Base-by-base conservation (phyloP, 1,139 yeast species). In the Suhomyces maxii region DNA sequence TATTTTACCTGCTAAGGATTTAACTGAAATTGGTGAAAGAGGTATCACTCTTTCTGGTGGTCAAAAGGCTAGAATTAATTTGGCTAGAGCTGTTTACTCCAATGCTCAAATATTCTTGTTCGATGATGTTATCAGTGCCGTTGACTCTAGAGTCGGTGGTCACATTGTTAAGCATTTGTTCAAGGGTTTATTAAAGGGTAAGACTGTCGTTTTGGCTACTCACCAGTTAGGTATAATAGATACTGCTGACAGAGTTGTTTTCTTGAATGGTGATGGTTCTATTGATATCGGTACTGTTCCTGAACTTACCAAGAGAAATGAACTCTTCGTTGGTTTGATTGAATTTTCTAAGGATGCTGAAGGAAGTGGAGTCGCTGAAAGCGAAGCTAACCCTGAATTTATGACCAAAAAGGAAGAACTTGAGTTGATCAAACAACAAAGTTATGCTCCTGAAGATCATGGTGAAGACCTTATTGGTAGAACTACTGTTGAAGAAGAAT, bases 21-120 rank as follows among this genome's bases (percentile, higher is more conserved):
- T 58, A 36, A 71, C 76, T 26, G 76, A 71, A 54, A 68, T 71
- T 44, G 76, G 77, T 46, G 77, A 71, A 58, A 61, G 76, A 52
- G 77, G 77, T 52, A 61, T 71, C 35, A 71, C 73, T 1, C 61
- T 71, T 42, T 68, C 74, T 39, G 77, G 77, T 34, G 77, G 77
- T 34, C 77, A 71, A 58, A 70, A 69, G 50, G 76, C 77, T 11
- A 60, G 77, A 54, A 67, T 71, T 39, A 69, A 68, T 50, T 64
- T 71, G 53, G 77, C 77, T 10, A 63, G 77, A 56, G 74, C 76
- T n/a, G 67, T 64, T 39, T 71, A 71, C 54, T 59, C 73, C 8
- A 58, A 63, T 37, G 61, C 69, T 6, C 63, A 64, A 14, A 64
- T 69, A 9, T 58, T 68, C 28, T 59, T 71, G 36, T 62, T 71